A percentile compares a stretch with the other conserved stretches of the same genome.
These are phyloP conservation scores for Triadica sebifera DNA, from an alignment of 345 rosid genomes.

Conservation along the genomic window DNA sequence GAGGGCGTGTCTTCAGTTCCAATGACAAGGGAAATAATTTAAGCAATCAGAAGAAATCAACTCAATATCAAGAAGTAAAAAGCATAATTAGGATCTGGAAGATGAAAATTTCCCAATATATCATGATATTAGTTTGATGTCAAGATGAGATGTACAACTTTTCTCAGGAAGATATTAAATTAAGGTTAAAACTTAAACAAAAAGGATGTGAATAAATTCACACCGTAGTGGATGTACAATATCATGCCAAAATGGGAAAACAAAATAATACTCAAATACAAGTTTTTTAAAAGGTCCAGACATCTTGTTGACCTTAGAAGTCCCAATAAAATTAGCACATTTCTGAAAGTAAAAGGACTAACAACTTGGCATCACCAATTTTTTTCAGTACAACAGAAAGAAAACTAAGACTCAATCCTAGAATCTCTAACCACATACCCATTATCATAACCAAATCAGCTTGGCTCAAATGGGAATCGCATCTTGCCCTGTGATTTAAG, in stretches of 20 bases:
- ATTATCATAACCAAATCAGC: not conserved
- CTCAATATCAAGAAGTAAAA: not conserved
- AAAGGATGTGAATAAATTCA: not conserved
- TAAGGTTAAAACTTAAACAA: not conserved
- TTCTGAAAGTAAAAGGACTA: not conserved
- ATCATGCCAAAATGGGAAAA: not conserved
- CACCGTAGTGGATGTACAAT: not conserved
- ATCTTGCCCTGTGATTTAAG: not conserved
- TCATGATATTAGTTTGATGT: not conserved
- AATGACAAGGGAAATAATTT: slow-evolving; percentile 6
- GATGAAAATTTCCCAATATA: not conserved
- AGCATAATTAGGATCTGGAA: not conserved
- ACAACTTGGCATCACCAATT: not conserved
- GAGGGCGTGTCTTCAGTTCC: slow-evolving; percentile 79
- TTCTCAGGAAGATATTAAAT: not conserved
- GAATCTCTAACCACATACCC: not conserved
- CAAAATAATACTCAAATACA: not conserved
- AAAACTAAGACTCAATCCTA: not conserved
- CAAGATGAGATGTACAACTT: not conserved
- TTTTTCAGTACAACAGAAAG: not conserved
- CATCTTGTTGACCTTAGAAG: not conserved
- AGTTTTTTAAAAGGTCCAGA: not conserved
- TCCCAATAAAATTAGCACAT: not conserved
- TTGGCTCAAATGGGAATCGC: not conserved
- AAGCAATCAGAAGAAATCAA: slow-evolving; percentile 17